These are phyloP conservation scores for Eucalyptus fibrosa DNA, from an alignment of 345 rosid genomes.

Conservation along the genomic window DNA sequence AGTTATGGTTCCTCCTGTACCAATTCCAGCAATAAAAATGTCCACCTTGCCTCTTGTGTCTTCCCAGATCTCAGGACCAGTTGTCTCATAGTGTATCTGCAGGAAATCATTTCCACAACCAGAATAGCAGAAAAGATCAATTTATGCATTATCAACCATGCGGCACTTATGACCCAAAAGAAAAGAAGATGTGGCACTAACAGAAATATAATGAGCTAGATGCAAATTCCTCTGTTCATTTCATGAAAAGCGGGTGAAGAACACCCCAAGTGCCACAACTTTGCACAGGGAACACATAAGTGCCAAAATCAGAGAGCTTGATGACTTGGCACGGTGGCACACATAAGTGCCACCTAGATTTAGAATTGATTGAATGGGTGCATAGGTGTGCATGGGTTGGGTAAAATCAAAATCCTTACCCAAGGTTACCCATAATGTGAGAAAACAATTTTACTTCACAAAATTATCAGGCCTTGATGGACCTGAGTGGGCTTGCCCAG, in stretches of 20 bases:
- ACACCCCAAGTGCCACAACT: no score
- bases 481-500: not conserved
- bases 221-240: not conserved
- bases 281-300: no score
- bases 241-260: not conserved
- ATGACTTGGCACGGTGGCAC: no score
- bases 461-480: not conserved
- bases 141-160: not conserved
- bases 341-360: not conserved
- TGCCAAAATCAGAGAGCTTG: no score
- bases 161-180: not conserved
- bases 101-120: not conserved
- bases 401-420: not conserved
- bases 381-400: not conserved
- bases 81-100: conserved; percentile 79
- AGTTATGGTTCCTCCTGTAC: conserved; percentile 84
- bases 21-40: conserved; percentile 64
- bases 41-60: conserved; percentile 81
- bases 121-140: not conserved
- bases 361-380: not conserved
- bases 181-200: not conserved
- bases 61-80: conserved; percentile 89
- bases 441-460: not conserved
- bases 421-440: not conserved
- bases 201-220: not conserved